These are phyloP conservation scores for Macrotyloma uniflorum DNA, from an alignment of 306 rosid genomes.

Conservation along the genomic window DNA sequence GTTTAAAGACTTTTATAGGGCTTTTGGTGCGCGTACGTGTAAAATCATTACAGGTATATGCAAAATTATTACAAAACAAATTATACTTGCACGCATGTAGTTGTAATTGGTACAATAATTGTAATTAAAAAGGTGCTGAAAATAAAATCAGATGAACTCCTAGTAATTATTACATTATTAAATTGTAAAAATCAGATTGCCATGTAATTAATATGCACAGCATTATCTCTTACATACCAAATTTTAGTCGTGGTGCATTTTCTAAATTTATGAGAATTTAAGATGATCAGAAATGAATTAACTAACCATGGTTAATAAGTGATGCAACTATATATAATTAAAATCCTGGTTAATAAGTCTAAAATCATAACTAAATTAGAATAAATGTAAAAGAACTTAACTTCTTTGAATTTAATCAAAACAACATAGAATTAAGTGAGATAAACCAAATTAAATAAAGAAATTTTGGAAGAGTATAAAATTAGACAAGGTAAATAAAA, in stretches of 20 bases:
- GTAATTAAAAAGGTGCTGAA: no score
- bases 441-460: background rate
- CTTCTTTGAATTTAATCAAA: background rate
- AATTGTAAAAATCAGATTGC: background rate
- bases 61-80: no score
- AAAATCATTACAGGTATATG: background rate
- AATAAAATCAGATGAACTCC: background rate
- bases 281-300: no score
- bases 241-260: background rate
- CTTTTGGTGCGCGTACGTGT: conserved; percentile 20
- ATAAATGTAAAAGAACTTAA: background rate
- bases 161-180: background rate
- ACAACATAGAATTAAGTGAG: background rate
- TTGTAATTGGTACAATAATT: background rate
- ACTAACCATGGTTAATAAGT: no score
- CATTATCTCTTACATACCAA: no score
- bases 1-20: conserved; percentile 28
- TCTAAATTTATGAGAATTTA: background rate
- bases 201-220: no score
- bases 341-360: background rate
- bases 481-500: background rate
- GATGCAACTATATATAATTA: background rate
- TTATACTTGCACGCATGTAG: no score
- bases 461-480: background rate
- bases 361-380: background rate